Conservation (phyloP, 2,329 filamentous ascomycete species). For the Knufia petricola region DNA sequence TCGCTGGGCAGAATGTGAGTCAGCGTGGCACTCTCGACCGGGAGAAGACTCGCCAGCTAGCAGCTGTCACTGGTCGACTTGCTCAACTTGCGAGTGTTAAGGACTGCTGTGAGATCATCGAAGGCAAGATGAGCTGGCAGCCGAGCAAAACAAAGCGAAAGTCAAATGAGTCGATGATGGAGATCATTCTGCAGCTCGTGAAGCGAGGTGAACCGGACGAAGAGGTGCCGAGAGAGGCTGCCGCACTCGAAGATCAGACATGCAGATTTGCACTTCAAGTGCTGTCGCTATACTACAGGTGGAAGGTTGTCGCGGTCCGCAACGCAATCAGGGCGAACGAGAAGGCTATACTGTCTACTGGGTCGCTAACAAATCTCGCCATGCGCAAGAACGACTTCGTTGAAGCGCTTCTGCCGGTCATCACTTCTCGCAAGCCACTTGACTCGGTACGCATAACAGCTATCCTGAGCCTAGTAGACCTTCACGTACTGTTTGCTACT, state of each 20-base stretch:
- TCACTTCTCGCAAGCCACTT: slow-evolving; percentile 48
- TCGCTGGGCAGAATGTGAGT: slow-evolving; percentile 62
- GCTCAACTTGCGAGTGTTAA: slow-evolving; percentile 71
- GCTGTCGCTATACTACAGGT: slow-evolving; percentile 86
- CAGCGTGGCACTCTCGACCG: slow-evolving; percentile 58
- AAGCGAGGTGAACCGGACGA: slow-evolving; percentile 59
- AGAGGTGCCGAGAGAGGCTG: slow-evolving; percentile 57
- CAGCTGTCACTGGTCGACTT: slow-evolving; percentile 66
- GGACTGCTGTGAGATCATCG: slow-evolving; percentile 66
- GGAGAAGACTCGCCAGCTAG: slow-evolving; percentile 58
- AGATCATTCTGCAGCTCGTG: slow-evolving; percentile 62
- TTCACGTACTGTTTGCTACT: slow-evolving; percentile 69
- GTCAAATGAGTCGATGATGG: slow-evolving; percentile 42
- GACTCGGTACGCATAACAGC: slow-evolving; percentile 71
- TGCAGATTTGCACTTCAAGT: slow-evolving; percentile 66
- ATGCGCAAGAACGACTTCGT: slow-evolving; percentile 48
- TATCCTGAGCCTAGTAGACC: slow-evolving; percentile 67
- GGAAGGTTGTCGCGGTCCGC: slow-evolving; percentile 62
- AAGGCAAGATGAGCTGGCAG: slow-evolving; percentile 39
- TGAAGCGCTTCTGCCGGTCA: slow-evolving; percentile 39
- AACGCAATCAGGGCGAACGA: slow-evolving; percentile 45
- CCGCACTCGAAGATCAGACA: slow-evolving; percentile 69
- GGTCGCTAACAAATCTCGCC: slow-evolving; percentile 59
- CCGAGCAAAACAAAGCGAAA: slow-evolving; percentile 32
- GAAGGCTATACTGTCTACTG: slow-evolving; percentile 48